These are phyloP conservation scores for Volvox reticuliferus DNA, from an alignment of 139 green algal species.

Conservation along the genomic window DNA sequence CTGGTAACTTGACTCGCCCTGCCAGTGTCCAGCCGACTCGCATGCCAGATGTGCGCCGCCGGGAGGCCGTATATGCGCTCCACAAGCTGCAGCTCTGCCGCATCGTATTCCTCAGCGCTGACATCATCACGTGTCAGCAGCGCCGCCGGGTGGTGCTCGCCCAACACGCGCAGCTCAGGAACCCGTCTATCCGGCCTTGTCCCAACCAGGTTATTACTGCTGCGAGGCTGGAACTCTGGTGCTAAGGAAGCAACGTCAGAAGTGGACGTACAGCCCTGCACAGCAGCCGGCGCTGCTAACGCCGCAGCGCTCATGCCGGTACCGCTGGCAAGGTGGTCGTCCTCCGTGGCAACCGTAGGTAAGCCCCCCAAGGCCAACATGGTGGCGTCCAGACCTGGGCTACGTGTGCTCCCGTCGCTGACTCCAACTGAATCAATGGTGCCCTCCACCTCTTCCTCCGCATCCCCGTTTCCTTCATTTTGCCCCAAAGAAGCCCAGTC, in stretches of 20 bases:
- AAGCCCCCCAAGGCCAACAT: not conserved
- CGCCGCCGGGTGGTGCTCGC: not conserved
- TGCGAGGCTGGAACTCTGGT: too few species aligned
- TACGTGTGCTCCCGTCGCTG: not conserved
- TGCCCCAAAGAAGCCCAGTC: not conserved
- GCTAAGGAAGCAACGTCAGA: too few species aligned
- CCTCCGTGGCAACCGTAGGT: not conserved
- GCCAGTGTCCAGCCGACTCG: not conserved
- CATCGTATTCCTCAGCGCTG: not conserved
- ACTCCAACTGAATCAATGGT: not conserved
- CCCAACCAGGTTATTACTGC: too few species aligned
- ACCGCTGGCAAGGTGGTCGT: too few species aligned
- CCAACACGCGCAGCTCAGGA: too few species aligned
- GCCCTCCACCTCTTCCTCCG: not conserved
- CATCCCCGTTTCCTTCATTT: not conserved
- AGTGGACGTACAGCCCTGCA: too few species aligned
- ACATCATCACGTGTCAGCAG: not conserved
- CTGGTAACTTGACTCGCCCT: not conserved
- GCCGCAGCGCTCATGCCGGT: too few species aligned
- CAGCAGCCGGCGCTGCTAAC: too few species aligned
- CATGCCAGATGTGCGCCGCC: not conserved
- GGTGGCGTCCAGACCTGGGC: not conserved
- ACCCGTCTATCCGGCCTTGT: too few species aligned
- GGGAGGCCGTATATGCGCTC: not conserved
- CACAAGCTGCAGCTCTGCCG: not conserved